A percentile compares a stretch with the other conserved stretches of the same genome.
These are phyloP conservation scores for Beauveria pseudobassiana DNA, from an alignment of 2,329 filamentous ascomycete species.

Conservation along the genomic window DNA sequence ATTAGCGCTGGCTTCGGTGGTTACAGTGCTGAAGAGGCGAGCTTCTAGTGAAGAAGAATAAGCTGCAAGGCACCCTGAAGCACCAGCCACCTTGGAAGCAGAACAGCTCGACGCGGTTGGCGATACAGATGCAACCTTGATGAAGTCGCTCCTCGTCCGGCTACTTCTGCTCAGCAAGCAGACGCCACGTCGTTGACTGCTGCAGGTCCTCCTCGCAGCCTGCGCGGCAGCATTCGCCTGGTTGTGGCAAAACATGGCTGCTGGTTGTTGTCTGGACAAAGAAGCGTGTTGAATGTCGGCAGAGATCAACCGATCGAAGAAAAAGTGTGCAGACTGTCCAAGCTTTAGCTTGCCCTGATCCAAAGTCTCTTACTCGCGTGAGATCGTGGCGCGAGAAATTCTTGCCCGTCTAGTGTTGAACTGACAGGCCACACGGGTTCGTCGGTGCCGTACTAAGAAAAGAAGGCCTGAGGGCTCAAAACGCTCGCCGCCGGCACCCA, in stretches of 20 bases:
- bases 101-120: background rate
- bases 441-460: background rate
- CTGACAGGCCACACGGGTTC: background rate
- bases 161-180: background rate
- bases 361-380: background rate
- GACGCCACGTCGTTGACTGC: too few relatives aligned
- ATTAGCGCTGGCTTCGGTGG: background rate
- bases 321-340: background rate
- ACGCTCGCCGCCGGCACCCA: background rate
- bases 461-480: background rate
- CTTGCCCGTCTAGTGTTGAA: slow-evolving; percentile 1
- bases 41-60: background rate
- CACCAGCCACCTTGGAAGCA: background rate
- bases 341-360: background rate
- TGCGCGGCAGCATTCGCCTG: slow-evolving; percentile 4
- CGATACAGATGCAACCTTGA: background rate
- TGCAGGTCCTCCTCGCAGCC: background rate
- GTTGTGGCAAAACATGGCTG: slow-evolving; percentile 7
- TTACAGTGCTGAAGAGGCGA: background rate
- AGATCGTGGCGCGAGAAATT: background rate
- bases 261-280: background rate
- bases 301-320: background rate
- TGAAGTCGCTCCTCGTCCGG: background rate
- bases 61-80: background rate
- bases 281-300: background rate